Evolutionary conservation across 164 flowering plant genomes (phyloP).

Genomic region (Akebia trifoliata): DNA sequence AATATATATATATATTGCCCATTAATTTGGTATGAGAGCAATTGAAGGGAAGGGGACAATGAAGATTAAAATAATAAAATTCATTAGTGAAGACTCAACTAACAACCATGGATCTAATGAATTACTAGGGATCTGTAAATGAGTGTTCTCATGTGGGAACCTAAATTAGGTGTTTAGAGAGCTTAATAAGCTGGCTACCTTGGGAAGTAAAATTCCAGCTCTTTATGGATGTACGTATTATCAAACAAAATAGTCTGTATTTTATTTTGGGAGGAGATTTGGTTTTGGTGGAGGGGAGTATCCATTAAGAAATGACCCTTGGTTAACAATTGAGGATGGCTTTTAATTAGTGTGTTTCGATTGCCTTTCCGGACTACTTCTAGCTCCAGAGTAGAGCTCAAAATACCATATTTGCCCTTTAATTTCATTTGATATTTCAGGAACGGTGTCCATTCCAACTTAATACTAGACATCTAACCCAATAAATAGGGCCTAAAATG

Average conservation of each 20-base stretch:
- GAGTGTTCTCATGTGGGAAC: background rate
- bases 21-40: constrained; percentile 21
- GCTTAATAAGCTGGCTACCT: constrained; percentile 23
- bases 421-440: too few relatives aligned
- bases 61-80: constrained; percentile 11
- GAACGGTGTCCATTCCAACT: too few relatives aligned
- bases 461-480: too few relatives aligned
- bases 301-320: too few relatives aligned
- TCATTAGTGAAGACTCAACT: constrained; percentile 16
- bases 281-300: too few relatives aligned
- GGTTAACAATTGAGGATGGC: too few relatives aligned
- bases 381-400: too few relatives aligned
- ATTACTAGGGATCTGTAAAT: constrained; percentile 16
- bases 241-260: background rate
- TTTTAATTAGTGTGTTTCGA: too few relatives aligned
- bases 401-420: too few relatives aligned
- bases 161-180: background rate
- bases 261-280: too few relatives aligned
- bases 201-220: constrained; percentile 8
- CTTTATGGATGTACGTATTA: constrained; percentile 3
- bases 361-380: too few relatives aligned
- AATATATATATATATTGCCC: constrained; percentile 4
- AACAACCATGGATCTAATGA: constrained; percentile 15
- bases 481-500: too few relatives aligned
- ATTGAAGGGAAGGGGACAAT: constrained; percentile 23